Base-by-base conservation (phyloP, 2,329 filamentous ascomycete species). In the Fusarium tjaetaba region DNA sequence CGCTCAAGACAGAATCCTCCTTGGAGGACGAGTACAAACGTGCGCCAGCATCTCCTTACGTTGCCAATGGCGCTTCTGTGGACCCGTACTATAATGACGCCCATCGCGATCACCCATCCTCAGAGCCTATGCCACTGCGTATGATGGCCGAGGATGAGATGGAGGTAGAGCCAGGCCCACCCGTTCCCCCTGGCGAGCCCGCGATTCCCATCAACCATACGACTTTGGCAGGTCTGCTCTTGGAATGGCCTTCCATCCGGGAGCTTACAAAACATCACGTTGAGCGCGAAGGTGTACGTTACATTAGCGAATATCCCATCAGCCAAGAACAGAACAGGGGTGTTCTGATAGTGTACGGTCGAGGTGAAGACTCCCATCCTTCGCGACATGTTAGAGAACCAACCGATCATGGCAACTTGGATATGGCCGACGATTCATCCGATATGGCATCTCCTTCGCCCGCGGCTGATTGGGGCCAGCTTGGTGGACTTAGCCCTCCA, bases 171-270 rank as follows among this genome's bases (percentile, higher is more conserved):
- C 86, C 88, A 26, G 86, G 87, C 13, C 86, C 86, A 13, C 83
- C 86, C 16, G 87, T 89, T 11, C 84, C 82, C 18, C 87, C 88
- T 2, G 90, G 90, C 52, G 88, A 91, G 73, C 88, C 93, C 20
- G 89, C 92, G 4, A 93, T 97, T 63, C 93, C 94, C 2, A 89
- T 91, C 34, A 94, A 97, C 74, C 96, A 98, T 79, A 97, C 94
- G 0, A 98, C 95, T 1, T 90, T 94, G n/a, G 95, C 95, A 2
- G 94, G 96, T 57, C 89, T 95, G 71, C 85, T 98, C 24, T 84
- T 98, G 34, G 86, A 88, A 52, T 95, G 93, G 91, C 88, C 88
- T 1, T 88, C 91, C 0, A 94, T 96, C 61, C 83, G 86, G 79
- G 83, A 87, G 70, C 79, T 98, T 79, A 90, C 94, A 39, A 85